Conservation (phyloP, 176 grass and related monocot genomes). For the Musa troglodytarum region DNA sequence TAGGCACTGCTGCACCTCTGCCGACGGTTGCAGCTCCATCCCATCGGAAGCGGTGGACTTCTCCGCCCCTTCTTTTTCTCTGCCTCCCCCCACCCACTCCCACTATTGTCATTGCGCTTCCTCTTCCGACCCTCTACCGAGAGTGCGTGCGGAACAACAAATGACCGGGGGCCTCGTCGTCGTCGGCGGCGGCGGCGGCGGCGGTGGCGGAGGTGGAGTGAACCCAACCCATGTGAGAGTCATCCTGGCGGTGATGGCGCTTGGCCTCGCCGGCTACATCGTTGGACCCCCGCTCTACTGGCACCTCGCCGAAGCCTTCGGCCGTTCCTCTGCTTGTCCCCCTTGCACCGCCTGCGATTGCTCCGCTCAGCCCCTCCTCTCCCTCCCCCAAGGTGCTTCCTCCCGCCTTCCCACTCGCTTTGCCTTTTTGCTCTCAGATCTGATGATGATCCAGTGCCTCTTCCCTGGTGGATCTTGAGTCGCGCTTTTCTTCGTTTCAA, state of each 20-base stretch:
- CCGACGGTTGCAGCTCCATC: background rate
- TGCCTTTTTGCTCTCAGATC: background rate
- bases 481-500: slow-evolving; percentile 1
- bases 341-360: slow-evolving; percentile 72
- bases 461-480: background rate
- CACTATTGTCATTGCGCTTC: background rate
- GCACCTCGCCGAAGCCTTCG: slow-evolving; percentile 64
- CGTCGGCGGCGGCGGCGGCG: slow-evolving; percentile 18
- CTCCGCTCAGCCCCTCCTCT: slow-evolving; percentile 62
- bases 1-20: background rate
- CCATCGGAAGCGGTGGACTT: background rate
- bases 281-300: slow-evolving; percentile 90
- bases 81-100: background rate
- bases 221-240: slow-evolving; percentile 47
- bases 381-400: slow-evolving; percentile 62
- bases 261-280: slow-evolving; percentile 79
- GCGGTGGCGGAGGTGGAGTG: slow-evolving; percentile 2
- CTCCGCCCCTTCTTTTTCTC: background rate
- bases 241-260: slow-evolving; percentile 48
- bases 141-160: background rate
- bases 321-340: slow-evolving; percentile 30
- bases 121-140: no score
- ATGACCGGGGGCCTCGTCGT: slow-evolving; percentile 40
- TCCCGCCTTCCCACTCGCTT: background rate
- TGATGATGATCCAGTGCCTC: background rate